Percentiles rank a stretch among this genome's conserved stretches.
Evolutionary conservation across 1,284 basidiomycete species (phyloP).

Genomic region (Volvariella volvacea): DNA sequence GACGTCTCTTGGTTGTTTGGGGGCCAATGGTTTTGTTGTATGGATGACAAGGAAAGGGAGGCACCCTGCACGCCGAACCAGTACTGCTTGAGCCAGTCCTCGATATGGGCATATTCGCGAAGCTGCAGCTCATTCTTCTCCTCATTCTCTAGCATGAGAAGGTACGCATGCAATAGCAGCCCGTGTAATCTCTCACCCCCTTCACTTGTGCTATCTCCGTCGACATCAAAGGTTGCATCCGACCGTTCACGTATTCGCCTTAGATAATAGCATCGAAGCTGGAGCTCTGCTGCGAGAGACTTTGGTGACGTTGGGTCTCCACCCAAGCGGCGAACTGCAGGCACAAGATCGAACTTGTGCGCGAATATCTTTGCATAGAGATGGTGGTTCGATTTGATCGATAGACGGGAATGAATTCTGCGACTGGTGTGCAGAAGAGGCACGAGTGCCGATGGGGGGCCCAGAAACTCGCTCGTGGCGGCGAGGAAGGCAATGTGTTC

Average conservation of each 20-base stretch:
- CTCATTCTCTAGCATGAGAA: slow-evolving; percentile 78
- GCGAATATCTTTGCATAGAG: slow-evolving; percentile 69
- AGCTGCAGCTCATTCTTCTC: slow-evolving; percentile 71
- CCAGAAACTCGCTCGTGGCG: slow-evolving; percentile 41
- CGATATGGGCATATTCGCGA: slow-evolving; percentile 42
- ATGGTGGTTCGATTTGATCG: slow-evolving; percentile 42
- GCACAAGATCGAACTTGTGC: slow-evolving; percentile 58
- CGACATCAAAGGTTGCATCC: slow-evolving; percentile 21
- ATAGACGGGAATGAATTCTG: slow-evolving; percentile 40
- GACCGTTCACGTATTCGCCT: slow-evolving; percentile 41
- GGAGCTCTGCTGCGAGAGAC: slow-evolving; percentile 50
- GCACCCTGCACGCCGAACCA: slow-evolving; percentile 47
- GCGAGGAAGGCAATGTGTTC: slow-evolving; percentile 59
- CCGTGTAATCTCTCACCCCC: background rate
- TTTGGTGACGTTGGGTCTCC: slow-evolving; percentile 28
- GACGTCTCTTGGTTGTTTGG: slow-evolving; percentile 42
- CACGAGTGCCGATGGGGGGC: slow-evolving; percentile 43
- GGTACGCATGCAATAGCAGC: slow-evolving; percentile 61
- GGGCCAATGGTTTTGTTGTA: slow-evolving; percentile 46
- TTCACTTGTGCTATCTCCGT: slow-evolving; percentile 10
- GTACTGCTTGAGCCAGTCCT: slow-evolving; percentile 42
- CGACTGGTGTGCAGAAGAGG: slow-evolving; percentile 52
- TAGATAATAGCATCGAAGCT: slow-evolving; percentile 45
- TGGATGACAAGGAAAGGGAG: slow-evolving; percentile 29
- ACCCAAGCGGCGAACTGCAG: slow-evolving; percentile 51